A percentile compares a stretch with the other conserved stretches of the same genome.
phyloP scores from a whole-genome alignment of 768 basidiomycete genomes.

The Collybia mongolica region DNA sequence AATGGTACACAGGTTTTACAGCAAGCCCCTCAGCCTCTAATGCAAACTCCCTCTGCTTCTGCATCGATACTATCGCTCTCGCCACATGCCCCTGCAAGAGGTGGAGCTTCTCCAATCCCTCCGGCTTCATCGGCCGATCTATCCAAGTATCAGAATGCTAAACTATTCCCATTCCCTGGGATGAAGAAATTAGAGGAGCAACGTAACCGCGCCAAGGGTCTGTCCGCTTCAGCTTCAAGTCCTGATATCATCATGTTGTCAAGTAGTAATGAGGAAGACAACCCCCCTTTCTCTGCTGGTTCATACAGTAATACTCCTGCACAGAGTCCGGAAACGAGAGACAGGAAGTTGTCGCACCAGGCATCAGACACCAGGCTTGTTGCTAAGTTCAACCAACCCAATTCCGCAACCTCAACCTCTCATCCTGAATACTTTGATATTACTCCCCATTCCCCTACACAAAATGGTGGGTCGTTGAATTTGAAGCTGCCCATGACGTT shows the following conservation, averaged over 20 bases:
- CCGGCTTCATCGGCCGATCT: constrained; percentile 69
- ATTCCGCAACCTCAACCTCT: constrained; percentile 45
- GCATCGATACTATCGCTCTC: constrained; percentile 67
- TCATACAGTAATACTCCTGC: constrained; percentile 52
- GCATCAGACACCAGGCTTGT: constrained; percentile 67
- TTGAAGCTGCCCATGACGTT: constrained; percentile 68
- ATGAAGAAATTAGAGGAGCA: constrained; percentile 78
- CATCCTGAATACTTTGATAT: constrained; percentile 48
- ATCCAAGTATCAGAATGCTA: constrained; percentile 71
- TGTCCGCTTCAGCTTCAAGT: constrained; percentile 44
- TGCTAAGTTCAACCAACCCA: constrained; percentile 48
- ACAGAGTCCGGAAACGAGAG: constrained; percentile 53
- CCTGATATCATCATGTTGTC: constrained; percentile 43
- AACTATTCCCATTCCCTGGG: constrained; percentile 90
- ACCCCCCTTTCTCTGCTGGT: constrained; percentile 36
- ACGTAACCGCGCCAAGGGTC: constrained; percentile 54
- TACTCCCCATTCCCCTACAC: constrained; percentile 35
- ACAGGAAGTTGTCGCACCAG: constrained; percentile 66
- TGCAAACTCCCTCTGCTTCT: constrained; percentile 66
- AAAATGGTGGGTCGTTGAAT: constrained; percentile 33
- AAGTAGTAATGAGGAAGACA: constrained; percentile 48
- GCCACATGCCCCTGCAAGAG: constrained; percentile 51
- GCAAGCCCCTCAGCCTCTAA: constrained; percentile 39
- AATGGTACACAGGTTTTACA: constrained; percentile 25
- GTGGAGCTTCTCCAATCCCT: constrained; percentile 76